Conservation (phyloP, 345 rosid species). For the Brassica rapa region DNA sequence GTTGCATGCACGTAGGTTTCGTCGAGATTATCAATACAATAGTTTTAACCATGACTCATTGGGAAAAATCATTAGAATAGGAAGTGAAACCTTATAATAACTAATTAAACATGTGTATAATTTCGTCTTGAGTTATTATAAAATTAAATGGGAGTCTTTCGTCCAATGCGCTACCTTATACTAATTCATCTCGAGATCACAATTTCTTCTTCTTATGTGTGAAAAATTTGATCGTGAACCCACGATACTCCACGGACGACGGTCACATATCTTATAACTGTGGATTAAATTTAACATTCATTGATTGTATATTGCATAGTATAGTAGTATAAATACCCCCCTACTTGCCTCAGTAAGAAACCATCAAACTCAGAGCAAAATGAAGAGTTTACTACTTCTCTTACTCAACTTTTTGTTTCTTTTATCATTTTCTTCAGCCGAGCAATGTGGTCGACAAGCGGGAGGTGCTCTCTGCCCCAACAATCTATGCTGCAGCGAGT, state of each 20-base stretch:
- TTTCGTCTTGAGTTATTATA: slow-evolving; percentile 9
- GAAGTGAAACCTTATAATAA: background rate
- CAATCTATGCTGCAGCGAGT: slow-evolving; percentile 45
- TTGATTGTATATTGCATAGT: background rate
- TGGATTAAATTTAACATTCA: background rate
- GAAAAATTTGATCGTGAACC: background rate
- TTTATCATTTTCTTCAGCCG: slow-evolving; percentile 34
- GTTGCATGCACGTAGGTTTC: background rate
- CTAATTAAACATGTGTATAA: background rate
- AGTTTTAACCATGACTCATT: slow-evolving; percentile 5
- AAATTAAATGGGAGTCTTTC: background rate
- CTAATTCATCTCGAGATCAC: background rate
- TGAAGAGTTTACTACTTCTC: slow-evolving; percentile 27
- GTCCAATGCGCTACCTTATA: slow-evolving; percentile 16
- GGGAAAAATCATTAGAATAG: background rate
- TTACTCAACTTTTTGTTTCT: slow-evolving; percentile 12
- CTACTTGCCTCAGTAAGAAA: background rate
- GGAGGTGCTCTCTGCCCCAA: slow-evolving; percentile 54
- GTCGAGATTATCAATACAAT: background rate
- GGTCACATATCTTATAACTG: background rate
- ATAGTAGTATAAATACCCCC: slow-evolving; percentile 3
- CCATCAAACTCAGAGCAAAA: slow-evolving; percentile 16
- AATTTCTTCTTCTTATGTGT: background rate
- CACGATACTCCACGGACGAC: slow-evolving; percentile 13
- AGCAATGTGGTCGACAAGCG: slow-evolving; percentile 61